Evolutionary conservation across 2,329 filamentous ascomycete species (phyloP), one percentile per base, ranked within the genome.

Genomic region (Blastomyces percursus): DNA sequence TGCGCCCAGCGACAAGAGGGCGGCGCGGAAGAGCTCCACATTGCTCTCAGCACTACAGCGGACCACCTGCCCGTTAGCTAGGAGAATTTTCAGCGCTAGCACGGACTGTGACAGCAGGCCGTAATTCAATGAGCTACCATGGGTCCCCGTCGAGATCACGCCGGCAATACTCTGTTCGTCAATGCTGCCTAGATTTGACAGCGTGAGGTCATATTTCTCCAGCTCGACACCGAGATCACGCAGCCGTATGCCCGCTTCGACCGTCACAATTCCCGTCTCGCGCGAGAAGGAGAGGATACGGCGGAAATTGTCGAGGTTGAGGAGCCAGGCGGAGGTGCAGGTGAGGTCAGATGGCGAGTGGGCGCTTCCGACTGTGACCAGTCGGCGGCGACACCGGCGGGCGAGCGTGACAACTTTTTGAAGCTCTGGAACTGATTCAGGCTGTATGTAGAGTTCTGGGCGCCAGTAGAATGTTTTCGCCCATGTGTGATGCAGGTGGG

Each of bases 101-200:
- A 97, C 83, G 62, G 85, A 86, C 71, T 95, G 88, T 0, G 89
- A 93, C 65, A 99, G 80, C 66, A 96, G 81, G 1, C 93, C 93
- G 76, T 97, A 91, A 42, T 78, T 80, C 64, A 95, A 79, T 62
- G 89, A 94, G 70, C 90, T 95, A 52, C 94, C 94, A 74, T 99
- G 94, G 0, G 94, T 97, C 19, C 89, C 92, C 0, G 94, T 99
- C 24, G 89, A 87, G 65, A 97, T 95, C 16, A 91, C 92, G 35
- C 94, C 94, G 1, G 90, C 91, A 65, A 97, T 87, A 63, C 89
- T 94, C 80, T 99, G 94, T 69, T 91, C 85, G 73, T 96, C 91
- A 76, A 99, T 99, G 74, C 91, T 96, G 44, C 94, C 94, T 55
- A 97, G 79, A 73, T 95, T 96, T 35, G 90, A 89, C 83, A 99